Evolutionary conservation across 2,329 filamentous ascomycete genomes (phyloP).

Genomic region (Cladosporium sp.): DNA sequence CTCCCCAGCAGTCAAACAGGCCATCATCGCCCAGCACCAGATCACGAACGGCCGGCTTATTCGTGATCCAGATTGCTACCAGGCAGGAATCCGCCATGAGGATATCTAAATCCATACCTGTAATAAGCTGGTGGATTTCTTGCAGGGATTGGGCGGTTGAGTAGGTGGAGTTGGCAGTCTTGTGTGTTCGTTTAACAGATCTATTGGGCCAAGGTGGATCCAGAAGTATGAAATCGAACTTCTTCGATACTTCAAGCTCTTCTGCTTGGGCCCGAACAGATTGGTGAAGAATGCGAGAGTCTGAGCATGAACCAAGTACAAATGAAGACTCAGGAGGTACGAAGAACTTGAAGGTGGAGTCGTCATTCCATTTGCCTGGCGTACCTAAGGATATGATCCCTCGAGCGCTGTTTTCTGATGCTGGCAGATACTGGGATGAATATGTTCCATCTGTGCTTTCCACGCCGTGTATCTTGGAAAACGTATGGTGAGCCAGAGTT

Average conservation of each 20-base stretch:
- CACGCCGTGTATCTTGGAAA: neutral
- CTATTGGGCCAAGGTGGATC: constrained; percentile 82
- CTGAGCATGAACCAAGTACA: constrained; percentile 46
- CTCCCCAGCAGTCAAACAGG: constrained; percentile 63
- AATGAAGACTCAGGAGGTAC: constrained; percentile 49
- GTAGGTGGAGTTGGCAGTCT: constrained; percentile 28
- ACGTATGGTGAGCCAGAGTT: neutral
- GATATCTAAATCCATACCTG: constrained; percentile 46
- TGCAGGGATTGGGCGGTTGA: constrained; percentile 38
- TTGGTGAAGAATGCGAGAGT: constrained; percentile 33
- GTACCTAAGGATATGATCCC: neutral
- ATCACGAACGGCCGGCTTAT: constrained; percentile 57
- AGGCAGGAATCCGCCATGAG: constrained; percentile 53
- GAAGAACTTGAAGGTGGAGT: constrained; percentile 18
- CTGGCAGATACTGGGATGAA: neutral
- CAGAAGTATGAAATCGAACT: constrained; percentile 65
- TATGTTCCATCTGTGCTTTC: neutral
- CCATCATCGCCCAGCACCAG: constrained; percentile 53
- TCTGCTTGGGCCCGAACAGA: constrained; percentile 35
- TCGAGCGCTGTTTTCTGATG: neutral
- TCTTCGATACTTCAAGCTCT: constrained; percentile 39
- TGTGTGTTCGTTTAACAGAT: constrained; percentile 60
- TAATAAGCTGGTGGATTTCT: constrained; percentile 42
- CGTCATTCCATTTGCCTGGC: neutral
- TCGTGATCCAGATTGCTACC: constrained; percentile 74